Conservation (phyloP, 306 rosid species). For the Alnus glutinosa region DNA sequence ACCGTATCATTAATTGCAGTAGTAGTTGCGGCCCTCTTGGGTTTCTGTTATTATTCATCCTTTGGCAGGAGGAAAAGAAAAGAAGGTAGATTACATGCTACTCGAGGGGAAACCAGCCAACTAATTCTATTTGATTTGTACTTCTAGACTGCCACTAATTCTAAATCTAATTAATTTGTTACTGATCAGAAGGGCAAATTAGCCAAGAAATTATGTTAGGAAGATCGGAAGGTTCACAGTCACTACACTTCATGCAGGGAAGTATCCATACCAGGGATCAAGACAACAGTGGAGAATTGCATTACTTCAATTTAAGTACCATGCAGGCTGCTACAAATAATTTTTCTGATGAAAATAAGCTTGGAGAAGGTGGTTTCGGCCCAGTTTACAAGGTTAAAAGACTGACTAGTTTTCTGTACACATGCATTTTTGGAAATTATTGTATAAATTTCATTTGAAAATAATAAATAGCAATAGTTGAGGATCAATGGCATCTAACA, state of each 20-base stretch:
- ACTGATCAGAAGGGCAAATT: neutral
- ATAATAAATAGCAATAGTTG: neutral
- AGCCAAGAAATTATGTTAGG: neutral
- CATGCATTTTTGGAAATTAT: neutral
- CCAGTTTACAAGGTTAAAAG: constrained; percentile 33
- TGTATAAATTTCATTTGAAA: neutral
- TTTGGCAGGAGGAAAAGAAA: constrained; percentile 5
- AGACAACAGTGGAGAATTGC: constrained; percentile 25
- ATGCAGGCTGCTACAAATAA: constrained; percentile 19
- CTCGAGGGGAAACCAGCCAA: neutral
- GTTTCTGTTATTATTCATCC: constrained; percentile 4
- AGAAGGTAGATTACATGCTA: neutral
- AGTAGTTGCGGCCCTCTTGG: constrained; percentile 10
- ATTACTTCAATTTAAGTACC: constrained; percentile 14
- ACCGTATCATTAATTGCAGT: constrained; percentile 14
- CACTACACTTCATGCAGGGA: no score
- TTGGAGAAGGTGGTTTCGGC: constrained; percentile 37
- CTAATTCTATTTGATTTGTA: neutral
- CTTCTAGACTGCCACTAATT: neutral
- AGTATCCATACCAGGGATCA: neutral
- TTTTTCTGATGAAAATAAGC: constrained; percentile 29
- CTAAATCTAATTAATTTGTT: neutral
- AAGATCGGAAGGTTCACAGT: neutral
- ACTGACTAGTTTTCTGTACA: neutral
- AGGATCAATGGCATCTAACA: neutral